phyloP scores from a whole-genome alignment of 202 grass and related monocot genomes.

The Saccharum hybrid region DNA sequence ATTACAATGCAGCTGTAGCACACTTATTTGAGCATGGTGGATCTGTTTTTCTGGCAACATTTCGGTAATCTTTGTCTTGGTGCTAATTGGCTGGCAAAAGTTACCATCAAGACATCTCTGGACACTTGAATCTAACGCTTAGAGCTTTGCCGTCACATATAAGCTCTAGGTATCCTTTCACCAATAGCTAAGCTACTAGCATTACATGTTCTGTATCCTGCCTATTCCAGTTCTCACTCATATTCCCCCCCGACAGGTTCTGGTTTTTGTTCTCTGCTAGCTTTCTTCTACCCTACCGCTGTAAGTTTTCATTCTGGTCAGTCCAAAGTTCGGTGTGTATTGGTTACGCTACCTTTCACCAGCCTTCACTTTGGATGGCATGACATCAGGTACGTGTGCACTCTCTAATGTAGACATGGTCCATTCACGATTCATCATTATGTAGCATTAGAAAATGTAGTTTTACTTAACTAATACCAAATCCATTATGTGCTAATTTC shows the following conservation, averaged over 20 bases:
- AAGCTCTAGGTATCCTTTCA: constrained; percentile 50
- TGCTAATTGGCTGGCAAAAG: constrained; percentile 47
- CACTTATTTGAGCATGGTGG: constrained; percentile 59
- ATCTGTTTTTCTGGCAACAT: constrained; percentile 44
- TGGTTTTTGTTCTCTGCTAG: constrained; percentile 42
- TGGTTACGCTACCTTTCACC: constrained; percentile 12
- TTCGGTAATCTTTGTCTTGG: constrained; percentile 53
- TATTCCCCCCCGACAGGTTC: constrained; percentile 47
- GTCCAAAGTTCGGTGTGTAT: constrained; percentile 17
- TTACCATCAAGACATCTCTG: constrained; percentile 53
- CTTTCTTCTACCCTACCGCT: constrained; percentile 26
- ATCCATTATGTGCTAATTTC: constrained; percentile 37
- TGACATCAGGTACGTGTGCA: constrained; percentile 37
- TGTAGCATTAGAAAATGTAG: neutral
- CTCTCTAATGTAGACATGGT: neutral
- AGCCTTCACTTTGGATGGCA: constrained; percentile 38
- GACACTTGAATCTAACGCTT: constrained; percentile 42
- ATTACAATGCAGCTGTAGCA: constrained; percentile 46
- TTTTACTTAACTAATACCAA: neutral
- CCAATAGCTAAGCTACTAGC: neutral
- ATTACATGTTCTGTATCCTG: neutral
- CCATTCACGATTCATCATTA: neutral
- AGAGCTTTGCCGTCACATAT: constrained; percentile 30
- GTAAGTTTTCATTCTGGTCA: constrained; percentile 32
- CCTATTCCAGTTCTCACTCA: neutral